Evolutionary conservation across 2,329 filamentous ascomycete genomes (phyloP).

Genomic region (Fusarium illudens): DNA sequence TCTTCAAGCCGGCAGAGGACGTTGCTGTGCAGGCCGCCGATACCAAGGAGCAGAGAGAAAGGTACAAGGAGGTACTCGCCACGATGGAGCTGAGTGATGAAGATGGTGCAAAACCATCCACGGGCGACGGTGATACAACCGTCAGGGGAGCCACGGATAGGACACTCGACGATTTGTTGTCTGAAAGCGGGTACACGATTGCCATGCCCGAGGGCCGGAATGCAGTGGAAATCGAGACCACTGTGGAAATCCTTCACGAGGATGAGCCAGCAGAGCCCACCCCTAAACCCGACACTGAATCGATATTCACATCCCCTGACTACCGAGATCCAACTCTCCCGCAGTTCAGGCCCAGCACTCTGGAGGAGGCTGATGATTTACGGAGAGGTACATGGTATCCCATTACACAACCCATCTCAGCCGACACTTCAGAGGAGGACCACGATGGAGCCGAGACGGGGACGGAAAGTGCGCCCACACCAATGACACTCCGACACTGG

Average conservation of each 20-base stretch:
- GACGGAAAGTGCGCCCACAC: conserved; percentile 34
- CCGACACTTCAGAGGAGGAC: conserved; percentile 1
- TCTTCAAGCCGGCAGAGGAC: conserved; percentile 86
- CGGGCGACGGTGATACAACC: conserved; percentile 13
- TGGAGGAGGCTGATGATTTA: conserved; percentile 31
- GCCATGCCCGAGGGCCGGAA: conserved; percentile 45
- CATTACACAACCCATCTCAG: conserved; percentile 18
- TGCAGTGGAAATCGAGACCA: conserved; percentile 46
- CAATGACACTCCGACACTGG: conserved; percentile 55
- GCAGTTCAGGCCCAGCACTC: conserved; percentile 70
- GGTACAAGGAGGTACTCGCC: conserved; percentile 60
- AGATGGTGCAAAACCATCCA: conserved; percentile 35
- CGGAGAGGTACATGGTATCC: conserved; percentile 34
- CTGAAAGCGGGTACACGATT: conserved; percentile 56
- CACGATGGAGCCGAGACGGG: conserved; percentile 17
- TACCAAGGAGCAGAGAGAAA: conserved; percentile 69
- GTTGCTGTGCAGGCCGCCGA: conserved; percentile 72
- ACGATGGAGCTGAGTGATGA: conserved; percentile 47
- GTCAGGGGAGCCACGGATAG: conserved; percentile 35
- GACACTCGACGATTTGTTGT: conserved; percentile 51
- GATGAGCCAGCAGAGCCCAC: conserved; percentile 28
- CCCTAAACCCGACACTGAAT: conserved; percentile 28
- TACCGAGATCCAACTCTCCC: conserved; percentile 71
- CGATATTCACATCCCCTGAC: conserved; percentile 9
- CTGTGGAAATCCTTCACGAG: conserved; percentile 37